Percentiles rank a stretch among this genome's conserved stretches.
Conservation (phyloP, 2,329 filamentous ascomycete genomes). For the Aspergillus clavatus region DNA sequence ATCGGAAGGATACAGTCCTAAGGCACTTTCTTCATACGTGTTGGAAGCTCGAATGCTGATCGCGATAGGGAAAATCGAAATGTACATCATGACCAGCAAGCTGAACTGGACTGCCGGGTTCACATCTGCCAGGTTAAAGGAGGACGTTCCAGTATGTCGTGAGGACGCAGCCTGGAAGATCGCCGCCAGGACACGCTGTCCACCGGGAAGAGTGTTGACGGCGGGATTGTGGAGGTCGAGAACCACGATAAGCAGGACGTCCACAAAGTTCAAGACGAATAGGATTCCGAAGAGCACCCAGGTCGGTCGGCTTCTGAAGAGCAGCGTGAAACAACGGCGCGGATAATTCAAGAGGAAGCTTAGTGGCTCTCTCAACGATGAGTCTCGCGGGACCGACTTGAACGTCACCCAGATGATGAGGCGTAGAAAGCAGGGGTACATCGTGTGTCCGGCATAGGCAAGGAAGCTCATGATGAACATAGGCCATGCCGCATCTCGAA, state of each 20-base stretch:
- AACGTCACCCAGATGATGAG: slow-evolving; percentile 55
- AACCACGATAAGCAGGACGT: slow-evolving; percentile 52
- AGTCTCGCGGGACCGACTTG: slow-evolving; percentile 41
- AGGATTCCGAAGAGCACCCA: slow-evolving; percentile 54
- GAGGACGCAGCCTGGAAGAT: slow-evolving; percentile 54
- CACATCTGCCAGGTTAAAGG: slow-evolving; percentile 48
- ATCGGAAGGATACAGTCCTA: slow-evolving; percentile 52
- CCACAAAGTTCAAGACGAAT: slow-evolving; percentile 50
- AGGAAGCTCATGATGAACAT: slow-evolving; percentile 39
- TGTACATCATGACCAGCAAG: slow-evolving; percentile 92
- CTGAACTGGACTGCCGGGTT: slow-evolving; percentile 55
- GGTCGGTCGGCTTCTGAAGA: slow-evolving; percentile 57
- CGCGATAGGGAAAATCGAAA: slow-evolving; percentile 90
- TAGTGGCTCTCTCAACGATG: slow-evolving; percentile 37
- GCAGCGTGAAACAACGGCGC: slow-evolving; percentile 57
- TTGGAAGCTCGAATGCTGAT: slow-evolving; percentile 76
- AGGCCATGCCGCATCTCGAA: slow-evolving; percentile 42
- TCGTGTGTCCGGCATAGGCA: slow-evolving; percentile 37
- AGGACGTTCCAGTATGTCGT: slow-evolving; percentile 48
- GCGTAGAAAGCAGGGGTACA: slow-evolving; percentile 54
- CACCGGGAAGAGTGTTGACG: slow-evolving; percentile 38
- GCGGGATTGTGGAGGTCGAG: slow-evolving; percentile 50
- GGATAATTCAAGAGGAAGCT: slow-evolving; percentile 60
- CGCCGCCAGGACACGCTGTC: slow-evolving; percentile 51
- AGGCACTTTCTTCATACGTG: slow-evolving; percentile 62